Conservation (phyloP, 345 rosid genomes). For the Eucalyptus virginea region DNA sequence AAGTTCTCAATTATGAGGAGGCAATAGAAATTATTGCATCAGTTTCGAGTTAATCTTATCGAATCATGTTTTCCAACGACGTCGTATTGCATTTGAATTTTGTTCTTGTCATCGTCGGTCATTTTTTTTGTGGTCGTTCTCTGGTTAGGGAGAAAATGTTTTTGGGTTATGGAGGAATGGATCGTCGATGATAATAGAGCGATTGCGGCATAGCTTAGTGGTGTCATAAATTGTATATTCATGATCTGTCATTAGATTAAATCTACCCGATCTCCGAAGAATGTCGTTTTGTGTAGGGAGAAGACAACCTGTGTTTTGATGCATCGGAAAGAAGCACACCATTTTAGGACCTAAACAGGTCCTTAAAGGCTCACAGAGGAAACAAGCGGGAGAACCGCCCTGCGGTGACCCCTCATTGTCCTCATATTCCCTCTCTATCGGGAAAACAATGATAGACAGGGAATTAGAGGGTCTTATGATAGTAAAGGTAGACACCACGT, state of each 20-base stretch:
- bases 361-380: too few species aligned
- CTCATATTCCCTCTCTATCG: too few species aligned
- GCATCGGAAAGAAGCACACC: neutral
- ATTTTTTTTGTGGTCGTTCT: neutral
- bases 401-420: too few species aligned
- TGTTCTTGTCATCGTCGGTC: neutral
- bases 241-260: neutral
- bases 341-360: too few species aligned
- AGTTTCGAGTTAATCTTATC: neutral
- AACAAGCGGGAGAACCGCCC: too few species aligned
- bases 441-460: too few species aligned
- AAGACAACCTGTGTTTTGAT: neutral
- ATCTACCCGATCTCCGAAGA: neutral
- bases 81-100: neutral
- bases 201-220: neutral
- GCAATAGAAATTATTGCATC: neutral
- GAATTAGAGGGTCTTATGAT: too few species aligned
- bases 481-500: too few species aligned
- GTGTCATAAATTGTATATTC: neutral
- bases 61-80: rapidly evolving
- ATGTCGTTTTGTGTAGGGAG: neutral
- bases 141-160: neutral
- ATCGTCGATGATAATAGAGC: neutral
- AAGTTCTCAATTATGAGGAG: neutral
- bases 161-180: neutral